phyloP scores from a whole-genome alignment of 345 rosid genomes.

The Sisymbrium irio region DNA sequence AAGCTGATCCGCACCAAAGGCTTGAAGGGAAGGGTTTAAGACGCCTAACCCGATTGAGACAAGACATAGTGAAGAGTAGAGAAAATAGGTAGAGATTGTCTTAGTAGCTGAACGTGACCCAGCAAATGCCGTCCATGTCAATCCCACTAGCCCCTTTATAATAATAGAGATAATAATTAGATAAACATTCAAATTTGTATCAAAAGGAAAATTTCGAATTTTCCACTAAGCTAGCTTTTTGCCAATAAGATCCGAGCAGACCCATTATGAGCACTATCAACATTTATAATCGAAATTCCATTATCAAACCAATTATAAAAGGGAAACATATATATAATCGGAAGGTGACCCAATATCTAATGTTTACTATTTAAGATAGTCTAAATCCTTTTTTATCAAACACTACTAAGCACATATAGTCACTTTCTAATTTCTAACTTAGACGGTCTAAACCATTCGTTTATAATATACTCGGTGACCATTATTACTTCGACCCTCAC shows the following conservation, averaged over 20 bases:
- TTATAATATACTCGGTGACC: background rate
- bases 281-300: constrained; percentile 11
- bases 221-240: constrained; percentile 23
- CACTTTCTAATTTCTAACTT: background rate
- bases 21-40: constrained; percentile 85
- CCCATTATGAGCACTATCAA: constrained; percentile 23
- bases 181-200: background rate
- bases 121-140: constrained; percentile 77
- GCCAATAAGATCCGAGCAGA: constrained; percentile 12
- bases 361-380: background rate
- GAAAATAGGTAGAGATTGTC: constrained; percentile 50
- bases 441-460: background rate
- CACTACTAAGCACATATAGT: background rate
- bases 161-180: background rate
- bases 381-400: constrained; percentile 7
- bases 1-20: constrained; percentile 90
- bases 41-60: constrained; percentile 86
- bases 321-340: background rate
- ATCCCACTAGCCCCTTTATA: constrained; percentile 73
- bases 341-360: background rate
- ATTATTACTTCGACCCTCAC: background rate
- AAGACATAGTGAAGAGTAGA: constrained; percentile 66
- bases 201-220: background rate
- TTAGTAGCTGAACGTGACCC: constrained; percentile 50
- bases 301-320: constrained; percentile 1